phyloP scores from a whole-genome alignment of 1,139 yeast genomes.

The Sugiyamaella grinbergsii region DNA sequence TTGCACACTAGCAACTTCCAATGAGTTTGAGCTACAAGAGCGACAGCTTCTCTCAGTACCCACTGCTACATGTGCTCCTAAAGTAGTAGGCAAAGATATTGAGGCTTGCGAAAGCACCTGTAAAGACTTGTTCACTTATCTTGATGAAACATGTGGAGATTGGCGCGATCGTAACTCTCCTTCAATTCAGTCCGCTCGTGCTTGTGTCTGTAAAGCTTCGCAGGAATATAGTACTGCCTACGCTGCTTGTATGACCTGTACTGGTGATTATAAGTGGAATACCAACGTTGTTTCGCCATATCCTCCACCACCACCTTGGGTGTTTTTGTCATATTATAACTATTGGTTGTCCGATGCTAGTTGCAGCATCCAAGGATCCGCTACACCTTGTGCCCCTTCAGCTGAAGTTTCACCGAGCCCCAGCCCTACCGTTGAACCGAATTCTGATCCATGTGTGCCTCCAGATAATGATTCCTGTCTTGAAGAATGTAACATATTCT shows the following conservation, averaged over 20 bases:
- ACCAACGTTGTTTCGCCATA: slow-evolving; percentile 1
- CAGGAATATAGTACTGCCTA: background rate
- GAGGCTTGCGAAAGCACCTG: slow-evolving; percentile 5
- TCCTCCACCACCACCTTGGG: slow-evolving; percentile 13
- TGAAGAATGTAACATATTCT: slow-evolving; percentile 2
- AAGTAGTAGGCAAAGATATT: slow-evolving; percentile 3
- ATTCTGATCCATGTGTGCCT: background rate
- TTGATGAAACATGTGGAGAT: background rate
- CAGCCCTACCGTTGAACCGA: background rate
- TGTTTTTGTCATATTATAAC: slow-evolving; percentile 4
- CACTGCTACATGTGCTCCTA: slow-evolving; percentile 7
- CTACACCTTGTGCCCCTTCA: slow-evolving; percentile 7
- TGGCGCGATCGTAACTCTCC: background rate
- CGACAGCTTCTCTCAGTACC: background rate
- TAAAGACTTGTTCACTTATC: background rate
- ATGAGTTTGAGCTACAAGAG: background rate
- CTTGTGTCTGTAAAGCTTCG: slow-evolving; percentile 2
- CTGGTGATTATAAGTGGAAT: slow-evolving; percentile 2
- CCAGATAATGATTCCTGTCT: slow-evolving; percentile 4
- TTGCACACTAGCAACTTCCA: background rate
- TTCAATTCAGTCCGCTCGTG: background rate
- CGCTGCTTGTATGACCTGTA: slow-evolving; percentile 4
- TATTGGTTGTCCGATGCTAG: slow-evolving; percentile 4
- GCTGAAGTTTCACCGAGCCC: slow-evolving; percentile 2
- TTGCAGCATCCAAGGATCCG: slow-evolving; percentile 1